Base-by-base conservation (phyloP, 2,329 filamentous ascomycete genomes). In the Fusarium brevicatenulatum region DNA sequence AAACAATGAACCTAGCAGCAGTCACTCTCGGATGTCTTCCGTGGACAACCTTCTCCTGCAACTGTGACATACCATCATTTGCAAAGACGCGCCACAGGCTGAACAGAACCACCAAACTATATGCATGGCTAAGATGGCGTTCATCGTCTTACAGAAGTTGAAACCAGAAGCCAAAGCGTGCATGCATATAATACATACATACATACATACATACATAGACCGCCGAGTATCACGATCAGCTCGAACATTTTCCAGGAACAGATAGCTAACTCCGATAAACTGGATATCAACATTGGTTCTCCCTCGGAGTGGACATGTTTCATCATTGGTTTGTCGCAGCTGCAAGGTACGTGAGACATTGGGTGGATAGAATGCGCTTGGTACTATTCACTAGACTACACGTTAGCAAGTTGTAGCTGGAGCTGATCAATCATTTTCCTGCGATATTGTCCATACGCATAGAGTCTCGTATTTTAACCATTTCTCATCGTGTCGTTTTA, bases 261-360 rank as follows among this genome's bases (percentile, higher is more conserved):
- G 57, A 49, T 23, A 43, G 56, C 28, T 32, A 39, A 47, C 49
- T 37, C 43, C 37, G 47, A 40, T n/a, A 52, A 23, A 37, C 65
- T 43, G 30, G 44, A 56, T 39, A 39, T 68, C 44, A 52, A 52
- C 32, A 42, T 73, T 44, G 50, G 54, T 40, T 64, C 44, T 63
- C 62, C 37, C 52, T 73, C 44, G 42, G 58, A 34, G 62, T 49
- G 66, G 68, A 37, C 54, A 58, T 71, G 70, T 71, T 68, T 71
- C 70, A 68, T 39, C 8, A 52, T 68, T 53, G 58, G 47, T 43
- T 53, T 52, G 54, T 52, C 61, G 63, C 63, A 58, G 55, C 43
- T 71, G 63, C 70, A 68, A 71, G 71, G 71, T 71, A 73, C 70
- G 28, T 71, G 71, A 73, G 62, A 73, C 71, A 71, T 59, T 37